Conservation (phyloP, 1,284 basidiomycete genomes). For the Phlebopus sp. region DNA sequence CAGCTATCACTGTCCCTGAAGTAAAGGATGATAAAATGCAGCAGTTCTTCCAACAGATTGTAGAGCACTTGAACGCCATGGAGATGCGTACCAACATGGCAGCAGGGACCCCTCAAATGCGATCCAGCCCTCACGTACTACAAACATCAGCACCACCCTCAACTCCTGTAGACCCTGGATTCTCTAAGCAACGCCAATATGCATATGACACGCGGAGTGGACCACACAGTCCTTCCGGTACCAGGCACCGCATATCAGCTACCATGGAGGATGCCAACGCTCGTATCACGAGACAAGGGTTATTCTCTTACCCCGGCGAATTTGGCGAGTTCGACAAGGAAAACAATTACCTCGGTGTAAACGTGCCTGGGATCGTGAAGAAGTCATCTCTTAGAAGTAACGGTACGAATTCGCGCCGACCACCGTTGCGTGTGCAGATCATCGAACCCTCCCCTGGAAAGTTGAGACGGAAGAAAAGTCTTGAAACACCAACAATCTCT, state of each 20-base stretch:
- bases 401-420: conserved; percentile 19
- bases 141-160: conserved; percentile 11
- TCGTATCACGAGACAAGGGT: background rate
- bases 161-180: conserved; percentile 20
- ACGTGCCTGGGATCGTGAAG: conserved; percentile 25
- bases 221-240: background rate
- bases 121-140: conserved; percentile 5
- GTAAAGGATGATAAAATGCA: conserved; percentile 65
- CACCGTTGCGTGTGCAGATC: conserved; percentile 46
- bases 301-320: conserved; percentile 8
- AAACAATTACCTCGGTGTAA: conserved; percentile 25
- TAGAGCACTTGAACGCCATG: conserved; percentile 75
- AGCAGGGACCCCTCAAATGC: conserved; percentile 20
- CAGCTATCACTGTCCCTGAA: conserved; percentile 36
- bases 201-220: conserved; percentile 8
- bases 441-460: conserved; percentile 43
- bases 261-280: conserved; percentile 5
- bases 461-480: conserved; percentile 43
- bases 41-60: conserved; percentile 78
- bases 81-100: conserved; percentile 40
- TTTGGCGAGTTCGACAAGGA: conserved; percentile 37
- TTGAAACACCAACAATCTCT: conserved; percentile 32
- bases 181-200: conserved; percentile 10
- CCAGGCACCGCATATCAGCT: conserved; percentile 12
- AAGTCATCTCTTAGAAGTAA: conserved; percentile 46